These are phyloP conservation scores for Roridomyces roridus DNA, from an alignment of 768 basidiomycete genomes.

Conservation along the genomic window DNA sequence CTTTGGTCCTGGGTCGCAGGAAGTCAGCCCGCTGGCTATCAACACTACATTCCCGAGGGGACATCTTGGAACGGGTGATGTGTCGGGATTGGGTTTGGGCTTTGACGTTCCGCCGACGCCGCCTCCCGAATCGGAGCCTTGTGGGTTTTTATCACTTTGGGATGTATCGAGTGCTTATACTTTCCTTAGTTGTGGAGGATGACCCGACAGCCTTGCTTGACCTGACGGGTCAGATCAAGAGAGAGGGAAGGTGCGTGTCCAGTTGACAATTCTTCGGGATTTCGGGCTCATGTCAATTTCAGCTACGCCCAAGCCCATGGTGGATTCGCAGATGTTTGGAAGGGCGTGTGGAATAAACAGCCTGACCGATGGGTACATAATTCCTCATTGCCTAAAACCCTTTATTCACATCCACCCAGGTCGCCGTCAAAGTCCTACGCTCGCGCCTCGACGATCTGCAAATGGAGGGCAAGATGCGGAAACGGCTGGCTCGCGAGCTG, in stretches of 20 bases:
- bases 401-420: conserved; percentile 17
- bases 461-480: conserved; percentile 36
- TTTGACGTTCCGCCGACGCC: conserved; percentile 24
- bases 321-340: conserved; percentile 53
- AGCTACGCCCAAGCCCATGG: conserved; percentile 45
- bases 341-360: conserved; percentile 39
- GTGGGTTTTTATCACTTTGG: not conserved
- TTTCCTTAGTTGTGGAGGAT: conserved; percentile 14
- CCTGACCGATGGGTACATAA: conserved; percentile 19
- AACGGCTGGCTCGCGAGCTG: conserved; percentile 44
- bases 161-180: not conserved
- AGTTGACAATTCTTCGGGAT: not conserved
- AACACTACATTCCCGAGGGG: conserved; percentile 19
- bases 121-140: conserved; percentile 20
- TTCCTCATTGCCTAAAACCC: not conserved
- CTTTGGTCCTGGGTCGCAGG: conserved; percentile 29
- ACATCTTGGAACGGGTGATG: conserved; percentile 4
- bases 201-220: conserved; percentile 29
- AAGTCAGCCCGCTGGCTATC: conserved; percentile 23
- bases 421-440: conserved; percentile 47
- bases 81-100: not conserved
- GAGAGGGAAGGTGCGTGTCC: conserved; percentile 30
- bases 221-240: conserved; percentile 37
- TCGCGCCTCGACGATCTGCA: conserved; percentile 39
- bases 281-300: conserved; percentile 10